Evolutionary conservation across 805 yeast species (phyloP).

Genomic region (Schizosaccharomyces osmophilus): DNA sequence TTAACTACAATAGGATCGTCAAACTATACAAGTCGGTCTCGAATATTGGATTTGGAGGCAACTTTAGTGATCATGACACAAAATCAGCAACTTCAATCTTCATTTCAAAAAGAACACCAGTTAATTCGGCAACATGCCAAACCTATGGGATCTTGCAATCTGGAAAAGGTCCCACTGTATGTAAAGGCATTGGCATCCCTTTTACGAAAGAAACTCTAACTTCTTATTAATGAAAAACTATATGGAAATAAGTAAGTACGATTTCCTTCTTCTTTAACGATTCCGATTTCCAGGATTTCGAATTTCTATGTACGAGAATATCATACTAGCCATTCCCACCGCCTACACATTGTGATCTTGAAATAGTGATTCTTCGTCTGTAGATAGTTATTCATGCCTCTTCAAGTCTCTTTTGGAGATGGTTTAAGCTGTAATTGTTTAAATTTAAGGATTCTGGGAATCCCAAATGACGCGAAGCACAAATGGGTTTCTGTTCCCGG

Average conservation of each 20-base stretch:
- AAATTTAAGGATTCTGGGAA: not conserved
- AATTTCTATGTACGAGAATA: too few species aligned
- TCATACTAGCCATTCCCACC: too few species aligned
- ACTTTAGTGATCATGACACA: constrained; percentile 60
- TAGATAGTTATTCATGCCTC: not conserved
- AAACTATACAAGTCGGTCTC: constrained; percentile 77
- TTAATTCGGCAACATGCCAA: not conserved
- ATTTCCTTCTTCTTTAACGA: too few species aligned
- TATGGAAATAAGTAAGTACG: not conserved
- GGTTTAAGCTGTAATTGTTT: not conserved
- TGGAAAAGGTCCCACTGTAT: not conserved
- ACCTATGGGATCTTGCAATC: not conserved
- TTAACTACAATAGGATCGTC: constrained; percentile 77
- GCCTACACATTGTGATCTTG: too few species aligned
- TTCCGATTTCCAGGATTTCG: too few species aligned
- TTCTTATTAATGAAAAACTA: not conserved
- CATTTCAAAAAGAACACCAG: not conserved
- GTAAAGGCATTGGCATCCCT: not conserved
- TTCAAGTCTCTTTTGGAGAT: not conserved
- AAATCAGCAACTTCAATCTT: constrained; percentile 23
- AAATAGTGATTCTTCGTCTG: too few species aligned
- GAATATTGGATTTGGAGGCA: constrained; percentile 65
- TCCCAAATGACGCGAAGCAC: not conserved
- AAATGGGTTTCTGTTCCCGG: not conserved
- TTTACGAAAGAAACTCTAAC: not conserved